phyloP scores from a whole-genome alignment of 345 rosid genomes.

The Populus alba region DNA sequence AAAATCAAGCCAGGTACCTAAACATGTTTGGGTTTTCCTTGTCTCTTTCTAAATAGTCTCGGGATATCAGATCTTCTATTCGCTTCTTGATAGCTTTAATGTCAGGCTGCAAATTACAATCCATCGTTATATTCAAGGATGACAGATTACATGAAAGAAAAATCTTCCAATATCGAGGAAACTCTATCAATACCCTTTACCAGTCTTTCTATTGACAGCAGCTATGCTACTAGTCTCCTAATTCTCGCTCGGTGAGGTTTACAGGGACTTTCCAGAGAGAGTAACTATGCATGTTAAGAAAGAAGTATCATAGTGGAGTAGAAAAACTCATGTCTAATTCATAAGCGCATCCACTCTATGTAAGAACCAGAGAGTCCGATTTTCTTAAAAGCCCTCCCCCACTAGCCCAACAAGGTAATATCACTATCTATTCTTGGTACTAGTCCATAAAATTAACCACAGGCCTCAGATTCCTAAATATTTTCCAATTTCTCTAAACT shows the following conservation, averaged over 20 bases:
- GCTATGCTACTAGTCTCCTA: not conserved
- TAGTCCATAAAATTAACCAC: no score
- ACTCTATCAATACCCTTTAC: not conserved
- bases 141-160: not conserved
- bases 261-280: not conserved
- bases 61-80: conserved; percentile 82
- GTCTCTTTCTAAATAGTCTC: conserved; percentile 91
- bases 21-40: conserved; percentile 67
- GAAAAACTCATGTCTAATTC: not conserved
- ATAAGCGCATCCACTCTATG: not conserved
- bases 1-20: conserved; percentile 63
- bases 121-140: not conserved
- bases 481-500: not conserved
- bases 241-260: not conserved
- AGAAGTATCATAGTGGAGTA: not conserved
- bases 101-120: conserved; percentile 67
- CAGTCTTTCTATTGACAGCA: not conserved
- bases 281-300: not conserved
- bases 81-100: conserved; percentile 91
- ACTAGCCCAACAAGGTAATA: not conserved
- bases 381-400: not conserved
- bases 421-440: not conserved
- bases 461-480: not conserved
- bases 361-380: not conserved
- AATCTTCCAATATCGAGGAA: no score